Evolutionary conservation across 1,139 yeast species (phyloP), one percentile per base, ranked within the genome.

Genomic region (Kodamaea anthophila): DNA sequence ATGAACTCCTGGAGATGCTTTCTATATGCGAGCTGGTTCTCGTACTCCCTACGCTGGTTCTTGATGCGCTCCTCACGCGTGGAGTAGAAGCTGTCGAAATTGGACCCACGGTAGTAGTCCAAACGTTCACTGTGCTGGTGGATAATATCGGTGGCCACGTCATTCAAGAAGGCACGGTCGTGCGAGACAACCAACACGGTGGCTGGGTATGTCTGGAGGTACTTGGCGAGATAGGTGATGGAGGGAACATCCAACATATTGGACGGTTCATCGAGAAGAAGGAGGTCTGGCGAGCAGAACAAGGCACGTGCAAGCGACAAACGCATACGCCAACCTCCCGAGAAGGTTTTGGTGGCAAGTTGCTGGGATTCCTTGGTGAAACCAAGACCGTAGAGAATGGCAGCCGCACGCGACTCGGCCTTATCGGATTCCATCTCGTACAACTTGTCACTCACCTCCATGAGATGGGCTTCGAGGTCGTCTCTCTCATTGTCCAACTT

Each of bases 321-420:
- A 67, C 98, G 82, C 98, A 91, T 91, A 74, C 98, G 81, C 98
- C 98, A 91, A 77, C 98, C 98, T 74, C 98, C 98, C 32, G 96
- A 87, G 56, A 91, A 91, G 19, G 91, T 74, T 46, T 86, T 88
- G 8, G 97, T 87, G 14, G 96, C 78, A 36, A 68, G 67, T 30
- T 65, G 62, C 55, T 91, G 98, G 5, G 96, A 74, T 49, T 84
- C 95, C 41, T 77, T 76, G 29, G 95, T 80, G 65, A 91, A 91
- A 37, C 98, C 98, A 36, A 91, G 70, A 53, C 98, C 98, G 42
- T 60, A 84, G 38, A 91, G 65, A 40, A 91, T 91, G n/a, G 94
- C 79, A 3, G 97, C 96, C 8, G 98, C 98, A 55, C 94, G 76
- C 42, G 95, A 83, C 60, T 91, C 98, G 4, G 98, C 98, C 56